Conservation (phyloP, 2,329 filamentous ascomycete species). For the Pseudomassariella vexata region DNA sequence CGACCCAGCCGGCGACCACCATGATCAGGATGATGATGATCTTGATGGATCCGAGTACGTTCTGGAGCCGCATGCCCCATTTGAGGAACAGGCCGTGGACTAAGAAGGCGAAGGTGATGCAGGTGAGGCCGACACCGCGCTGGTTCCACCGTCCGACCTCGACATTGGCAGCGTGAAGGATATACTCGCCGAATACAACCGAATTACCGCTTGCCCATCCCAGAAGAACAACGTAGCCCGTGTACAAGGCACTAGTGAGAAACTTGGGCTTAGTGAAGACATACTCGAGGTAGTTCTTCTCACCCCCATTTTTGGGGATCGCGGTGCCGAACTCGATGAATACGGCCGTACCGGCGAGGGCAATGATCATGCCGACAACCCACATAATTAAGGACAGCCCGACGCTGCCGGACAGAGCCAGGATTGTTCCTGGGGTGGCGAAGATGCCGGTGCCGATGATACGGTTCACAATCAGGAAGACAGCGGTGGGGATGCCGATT, state of each 20-base stretch:
- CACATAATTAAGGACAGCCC: conserved; percentile 59
- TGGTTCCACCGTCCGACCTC: conserved; percentile 42
- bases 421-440: conserved; percentile 63
- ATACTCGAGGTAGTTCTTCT: conserved; percentile 68
- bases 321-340: conserved; percentile 65
- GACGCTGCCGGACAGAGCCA: conserved; percentile 60
- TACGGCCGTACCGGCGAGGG: conserved; percentile 55
- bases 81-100: conserved; percentile 53
- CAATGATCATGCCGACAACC: conserved; percentile 55
- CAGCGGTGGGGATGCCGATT: conserved; percentile 59
- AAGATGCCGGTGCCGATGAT: conserved; percentile 70
- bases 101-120: conserved; percentile 51
- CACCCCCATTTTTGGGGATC: conserved; percentile 62
- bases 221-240: conserved; percentile 1
- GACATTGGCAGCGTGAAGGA: neutral
- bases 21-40: conserved; percentile 55
- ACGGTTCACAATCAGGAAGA: conserved; percentile 62
- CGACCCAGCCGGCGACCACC: conserved; percentile 54
- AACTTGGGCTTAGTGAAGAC: conserved; percentile 44
- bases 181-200: conserved; percentile 4
- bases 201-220: conserved; percentile 2
- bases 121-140: conserved; percentile 51
- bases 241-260: neutral
- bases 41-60: conserved; percentile 58
- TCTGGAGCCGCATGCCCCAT: conserved; percentile 54